phyloP scores from a whole-genome alignment of 1,139 yeast species.

The Yamadazyma buinensis region DNA sequence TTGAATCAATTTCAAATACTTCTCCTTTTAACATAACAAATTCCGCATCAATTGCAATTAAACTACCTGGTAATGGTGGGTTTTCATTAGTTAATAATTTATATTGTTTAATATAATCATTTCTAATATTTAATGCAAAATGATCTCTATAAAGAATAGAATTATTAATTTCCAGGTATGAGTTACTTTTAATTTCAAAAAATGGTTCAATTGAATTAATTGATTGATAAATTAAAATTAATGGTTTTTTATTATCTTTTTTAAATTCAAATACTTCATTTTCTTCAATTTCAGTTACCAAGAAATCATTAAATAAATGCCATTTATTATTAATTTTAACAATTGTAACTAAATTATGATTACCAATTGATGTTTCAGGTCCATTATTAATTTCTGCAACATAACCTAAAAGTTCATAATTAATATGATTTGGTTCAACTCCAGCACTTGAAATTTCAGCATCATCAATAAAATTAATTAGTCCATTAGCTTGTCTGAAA shows the following conservation, averaged over 20 bases:
- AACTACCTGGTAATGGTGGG: constrained; percentile 69
- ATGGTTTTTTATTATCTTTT: constrained; percentile 81
- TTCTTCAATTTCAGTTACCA: constrained; percentile 75
- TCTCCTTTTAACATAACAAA: constrained; percentile 84
- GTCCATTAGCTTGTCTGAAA: not conserved
- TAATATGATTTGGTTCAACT: constrained; percentile 21
- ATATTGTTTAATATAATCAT: constrained; percentile 58
- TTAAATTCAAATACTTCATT: constrained; percentile 70
- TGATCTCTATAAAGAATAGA: constrained; percentile 70
- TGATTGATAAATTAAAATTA: constrained; percentile 64
- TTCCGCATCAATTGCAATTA: constrained; percentile 95
- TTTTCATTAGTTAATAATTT: constrained; percentile 60
- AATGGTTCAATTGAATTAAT: constrained; percentile 23
- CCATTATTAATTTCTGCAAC: constrained; percentile 66
- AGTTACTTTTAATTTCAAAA: constrained; percentile 7
- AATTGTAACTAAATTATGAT: constrained; percentile 57
- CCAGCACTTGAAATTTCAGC: not conserved
- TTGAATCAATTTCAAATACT: constrained; percentile 65
- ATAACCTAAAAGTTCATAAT: constrained; percentile 62
- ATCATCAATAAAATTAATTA: constrained; percentile 11
- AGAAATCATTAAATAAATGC: constrained; percentile 87
- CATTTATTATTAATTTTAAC: constrained; percentile 58
- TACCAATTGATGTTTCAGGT: constrained; percentile 42
- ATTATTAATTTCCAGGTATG: constrained; percentile 44
- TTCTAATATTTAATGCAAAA: constrained; percentile 68